Percentiles rank a stretch among this genome's conserved stretches.
These are phyloP conservation scores for Colletotrichum sp. DNA, from an alignment of 2,329 filamentous ascomycete species.

Conservation along the genomic window DNA sequence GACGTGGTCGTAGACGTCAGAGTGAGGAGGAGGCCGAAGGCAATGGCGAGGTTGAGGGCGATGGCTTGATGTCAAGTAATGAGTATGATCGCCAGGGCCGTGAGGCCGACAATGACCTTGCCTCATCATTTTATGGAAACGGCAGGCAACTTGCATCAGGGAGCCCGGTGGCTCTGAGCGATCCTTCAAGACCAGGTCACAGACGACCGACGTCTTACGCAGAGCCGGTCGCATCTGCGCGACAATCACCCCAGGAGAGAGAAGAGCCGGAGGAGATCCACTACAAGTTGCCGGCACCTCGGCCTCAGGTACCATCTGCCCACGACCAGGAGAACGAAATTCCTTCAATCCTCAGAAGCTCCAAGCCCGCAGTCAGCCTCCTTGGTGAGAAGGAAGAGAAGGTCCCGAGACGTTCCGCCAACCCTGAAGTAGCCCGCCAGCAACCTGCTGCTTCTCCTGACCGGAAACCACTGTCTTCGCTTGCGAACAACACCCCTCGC, in stretches of 20 bases:
- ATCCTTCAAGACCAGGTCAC: constrained; percentile 45
- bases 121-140: constrained; percentile 49
- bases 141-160: constrained; percentile 59
- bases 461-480: constrained; percentile 57
- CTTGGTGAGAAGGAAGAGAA: constrained; percentile 63
- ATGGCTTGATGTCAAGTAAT: constrained; percentile 41
- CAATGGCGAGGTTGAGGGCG: constrained; percentile 48
- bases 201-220: constrained; percentile 43
- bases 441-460: constrained; percentile 54
- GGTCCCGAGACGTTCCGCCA: constrained; percentile 54
- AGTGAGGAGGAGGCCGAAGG: constrained; percentile 69
- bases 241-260: constrained; percentile 33
- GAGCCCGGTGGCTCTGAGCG: constrained; percentile 59
- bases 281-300: constrained; percentile 62
- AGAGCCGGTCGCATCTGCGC: constrained; percentile 37
- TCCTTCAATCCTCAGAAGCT: constrained; percentile 69
- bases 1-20: constrained; percentile 71
- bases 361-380: constrained; percentile 60
- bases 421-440: constrained; percentile 43
- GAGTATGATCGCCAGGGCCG: constrained; percentile 46
- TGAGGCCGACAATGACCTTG: constrained; percentile 42
- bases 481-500: constrained; percentile 74
- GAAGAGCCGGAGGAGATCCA: constrained; percentile 45
- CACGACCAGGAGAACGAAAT: constrained; percentile 88
- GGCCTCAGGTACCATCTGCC: constrained; percentile 62